A percentile compares a stretch with the other conserved stretches of the same genome.
These are phyloP conservation scores for Aspergillus latus DNA, from an alignment of 2,329 filamentous ascomycete genomes.

Conservation along the genomic window DNA sequence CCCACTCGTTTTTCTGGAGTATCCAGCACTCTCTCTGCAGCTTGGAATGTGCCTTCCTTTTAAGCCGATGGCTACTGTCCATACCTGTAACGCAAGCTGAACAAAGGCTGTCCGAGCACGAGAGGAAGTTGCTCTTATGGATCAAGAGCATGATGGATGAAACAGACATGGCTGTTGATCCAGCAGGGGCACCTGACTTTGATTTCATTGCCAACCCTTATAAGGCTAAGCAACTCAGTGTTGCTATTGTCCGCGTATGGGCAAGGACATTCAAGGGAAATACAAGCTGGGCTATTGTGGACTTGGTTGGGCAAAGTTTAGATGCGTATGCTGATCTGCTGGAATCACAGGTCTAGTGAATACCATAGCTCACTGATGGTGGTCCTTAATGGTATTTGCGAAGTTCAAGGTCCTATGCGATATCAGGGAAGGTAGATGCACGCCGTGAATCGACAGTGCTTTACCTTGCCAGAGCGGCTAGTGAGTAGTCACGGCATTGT, in stretches of 20 bases:
- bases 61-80: slow-evolving; percentile 48
- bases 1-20: slow-evolving; percentile 57
- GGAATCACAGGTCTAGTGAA: slow-evolving; percentile 30
- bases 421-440: not conserved
- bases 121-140: slow-evolving; percentile 49
- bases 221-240: slow-evolving; percentile 47
- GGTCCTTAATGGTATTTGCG: not conserved
- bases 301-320: slow-evolving; percentile 47
- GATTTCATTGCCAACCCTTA: slow-evolving; percentile 45
- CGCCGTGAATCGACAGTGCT: not conserved
- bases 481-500: not conserved
- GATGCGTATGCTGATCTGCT: slow-evolving; percentile 49
- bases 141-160: slow-evolving; percentile 53
- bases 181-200: slow-evolving; percentile 39
- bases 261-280: slow-evolving; percentile 49
- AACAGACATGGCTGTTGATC: slow-evolving; percentile 47
- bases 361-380: not conserved
- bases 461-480: not conserved
- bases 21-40: slow-evolving; percentile 57
- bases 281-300: slow-evolving; percentile 51
- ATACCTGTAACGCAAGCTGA: slow-evolving; percentile 46
- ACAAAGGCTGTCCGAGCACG: slow-evolving; percentile 47
- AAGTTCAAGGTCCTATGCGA: not conserved
- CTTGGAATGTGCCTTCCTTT: slow-evolving; percentile 53
- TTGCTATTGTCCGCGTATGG: slow-evolving; percentile 51